These are phyloP conservation scores for Bipolaris zeicola DNA, from an alignment of 2,329 filamentous ascomycete genomes.

Conservation along the genomic window DNA sequence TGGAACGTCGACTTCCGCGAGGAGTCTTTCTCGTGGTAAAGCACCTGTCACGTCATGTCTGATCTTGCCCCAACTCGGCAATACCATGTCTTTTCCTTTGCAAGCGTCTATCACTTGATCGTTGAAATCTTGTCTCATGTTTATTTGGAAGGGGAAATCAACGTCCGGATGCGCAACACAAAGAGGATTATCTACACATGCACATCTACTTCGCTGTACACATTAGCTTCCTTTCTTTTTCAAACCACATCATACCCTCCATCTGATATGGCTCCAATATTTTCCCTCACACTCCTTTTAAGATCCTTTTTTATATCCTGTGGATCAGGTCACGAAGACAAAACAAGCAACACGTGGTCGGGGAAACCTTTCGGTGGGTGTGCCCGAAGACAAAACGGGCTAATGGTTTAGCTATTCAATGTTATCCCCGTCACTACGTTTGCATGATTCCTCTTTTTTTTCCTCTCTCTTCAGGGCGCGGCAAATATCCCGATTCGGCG, in stretches of 20 bases:
- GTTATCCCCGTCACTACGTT: constrained; percentile 20
- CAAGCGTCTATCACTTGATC: constrained; percentile 9
- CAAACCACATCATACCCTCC: constrained; percentile 16
- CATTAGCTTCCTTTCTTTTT: constrained; percentile 30
- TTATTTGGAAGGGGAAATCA: constrained; percentile 5
- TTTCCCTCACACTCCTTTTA: constrained; percentile 23
- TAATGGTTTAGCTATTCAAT: constrained; percentile 23
- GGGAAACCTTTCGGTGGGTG: neutral
- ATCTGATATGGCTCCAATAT: constrained; percentile 10
- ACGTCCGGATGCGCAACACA: constrained; percentile 10
- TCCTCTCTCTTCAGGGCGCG: constrained; percentile 1
- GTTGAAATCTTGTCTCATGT: constrained; percentile 11
- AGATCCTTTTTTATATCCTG: constrained; percentile 11
- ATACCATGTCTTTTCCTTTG: constrained; percentile 23
- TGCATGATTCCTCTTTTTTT: neutral
- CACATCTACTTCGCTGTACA: constrained; percentile 35
- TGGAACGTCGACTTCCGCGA: constrained; percentile 78
- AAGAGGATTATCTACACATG: constrained; percentile 15
- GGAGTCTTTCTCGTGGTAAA: constrained; percentile 72
- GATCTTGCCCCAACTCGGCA: constrained; percentile 13
- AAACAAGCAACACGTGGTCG: constrained; percentile 9
- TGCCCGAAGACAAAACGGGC: neutral
- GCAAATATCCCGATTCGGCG: constrained; percentile 2
- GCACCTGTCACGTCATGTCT: constrained; percentile 3
- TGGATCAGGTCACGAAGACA: constrained; percentile 21